A percentile compares a stretch with the other conserved stretches of the same genome.
Evolutionary conservation across 495 filamentous ascomycete genomes (phyloP).

Genomic region (Umbilicaria muhlenbergii): DNA sequence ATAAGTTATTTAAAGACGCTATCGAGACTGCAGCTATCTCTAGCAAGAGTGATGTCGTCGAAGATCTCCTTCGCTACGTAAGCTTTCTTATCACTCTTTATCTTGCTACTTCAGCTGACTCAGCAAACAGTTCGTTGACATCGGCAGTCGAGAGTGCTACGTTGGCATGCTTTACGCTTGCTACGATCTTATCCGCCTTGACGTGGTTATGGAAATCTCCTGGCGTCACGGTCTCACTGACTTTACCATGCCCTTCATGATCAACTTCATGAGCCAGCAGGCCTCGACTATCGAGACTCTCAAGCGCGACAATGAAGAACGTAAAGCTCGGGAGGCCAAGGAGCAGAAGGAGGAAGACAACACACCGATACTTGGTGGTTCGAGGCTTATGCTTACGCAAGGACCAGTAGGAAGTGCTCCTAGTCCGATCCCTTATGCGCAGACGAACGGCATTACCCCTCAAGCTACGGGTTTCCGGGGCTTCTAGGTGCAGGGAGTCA

Average conservation of each 20-base stretch:
- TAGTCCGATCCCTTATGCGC: conserved; percentile 48
- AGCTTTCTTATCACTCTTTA: conserved; percentile 23
- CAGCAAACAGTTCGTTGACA: conserved; percentile 76
- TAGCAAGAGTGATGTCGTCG: conserved; percentile 76
- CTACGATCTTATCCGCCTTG: conserved; percentile 89
- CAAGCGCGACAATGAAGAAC: conserved; percentile 94
- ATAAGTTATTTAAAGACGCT: conserved; percentile 98
- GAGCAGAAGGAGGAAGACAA: conserved; percentile 83
- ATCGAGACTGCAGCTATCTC: conserved; percentile 98
- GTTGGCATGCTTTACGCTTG: conserved; percentile 98
- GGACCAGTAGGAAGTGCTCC: conserved; percentile 42
- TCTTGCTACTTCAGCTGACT: conserved; percentile 7
- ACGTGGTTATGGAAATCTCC: conserved; percentile 86
- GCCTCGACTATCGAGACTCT: conserved; percentile 68
- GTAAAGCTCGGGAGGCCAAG: conserved; percentile 74
- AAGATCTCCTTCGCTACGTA: conserved; percentile 92
- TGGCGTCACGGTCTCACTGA: conserved; percentile 93
- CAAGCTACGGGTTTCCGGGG: conserved; percentile 61
- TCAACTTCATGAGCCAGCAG: conserved; percentile 89
- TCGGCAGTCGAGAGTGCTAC: conserved; percentile 97
- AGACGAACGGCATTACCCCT: conserved; percentile 67
- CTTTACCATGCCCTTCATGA: conserved; percentile 99
- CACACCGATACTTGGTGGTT: conserved; percentile 82
- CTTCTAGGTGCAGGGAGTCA: conserved; percentile 24
- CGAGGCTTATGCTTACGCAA: conserved; percentile 95